phyloP scores from a whole-genome alignment of 305 asterid genomes.

The Galium porrigens region DNA sequence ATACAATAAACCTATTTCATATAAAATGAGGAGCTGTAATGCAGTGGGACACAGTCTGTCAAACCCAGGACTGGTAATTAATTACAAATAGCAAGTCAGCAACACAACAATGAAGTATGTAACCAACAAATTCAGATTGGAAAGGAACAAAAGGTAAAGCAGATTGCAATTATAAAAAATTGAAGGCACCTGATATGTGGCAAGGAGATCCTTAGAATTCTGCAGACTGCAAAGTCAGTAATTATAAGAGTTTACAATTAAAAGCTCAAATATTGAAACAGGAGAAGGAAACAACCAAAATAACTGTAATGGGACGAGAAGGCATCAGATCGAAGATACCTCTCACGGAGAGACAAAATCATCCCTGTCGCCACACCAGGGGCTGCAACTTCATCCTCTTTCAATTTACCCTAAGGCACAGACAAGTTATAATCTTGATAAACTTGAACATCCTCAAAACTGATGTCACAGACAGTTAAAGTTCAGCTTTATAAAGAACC shows the following conservation, averaged over 20 bases:
- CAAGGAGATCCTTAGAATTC: constrained; percentile 64
- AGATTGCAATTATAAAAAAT: constrained; percentile 3
- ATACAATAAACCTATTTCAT: no score
- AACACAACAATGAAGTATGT: constrained; percentile 1
- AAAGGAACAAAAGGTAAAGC: constrained; percentile 4
- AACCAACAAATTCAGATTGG: background rate
- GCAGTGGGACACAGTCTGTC: background rate
- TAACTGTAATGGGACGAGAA: background rate
- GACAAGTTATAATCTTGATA: background rate
- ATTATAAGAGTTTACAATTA: constrained; percentile 13
- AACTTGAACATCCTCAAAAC: background rate
- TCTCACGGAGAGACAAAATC: constrained; percentile 84
- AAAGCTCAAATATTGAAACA: background rate
- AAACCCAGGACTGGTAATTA: background rate
- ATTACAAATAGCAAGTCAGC: background rate
- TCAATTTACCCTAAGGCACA: constrained; percentile 30
- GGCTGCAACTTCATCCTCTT: constrained; percentile 54
- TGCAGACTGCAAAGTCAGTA: constrained; percentile 42
- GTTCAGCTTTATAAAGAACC: background rate
- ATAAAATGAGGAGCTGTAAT: no score
- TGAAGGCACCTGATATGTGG: constrained; percentile 47
- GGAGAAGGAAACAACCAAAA: background rate
- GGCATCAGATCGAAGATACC: constrained; percentile 22
- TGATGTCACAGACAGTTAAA: background rate
- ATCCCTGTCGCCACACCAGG: constrained; percentile 79